Evolutionary conservation across 306 rosid species (phyloP).

Genomic region (Dicorynia guianensis): DNA sequence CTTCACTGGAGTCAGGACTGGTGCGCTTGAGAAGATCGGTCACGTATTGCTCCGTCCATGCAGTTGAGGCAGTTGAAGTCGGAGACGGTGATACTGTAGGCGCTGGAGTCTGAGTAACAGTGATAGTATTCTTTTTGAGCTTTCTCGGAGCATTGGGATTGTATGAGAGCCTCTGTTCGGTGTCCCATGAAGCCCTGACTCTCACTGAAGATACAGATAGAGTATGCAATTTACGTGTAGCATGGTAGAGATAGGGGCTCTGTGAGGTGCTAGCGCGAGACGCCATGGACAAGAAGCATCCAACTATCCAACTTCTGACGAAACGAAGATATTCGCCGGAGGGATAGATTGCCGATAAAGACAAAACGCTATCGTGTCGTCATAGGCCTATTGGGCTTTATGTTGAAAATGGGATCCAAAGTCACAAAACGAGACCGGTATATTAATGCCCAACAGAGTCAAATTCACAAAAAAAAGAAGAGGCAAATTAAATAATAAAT

Average conservation of each 20-base stretch:
- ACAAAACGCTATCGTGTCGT: no score
- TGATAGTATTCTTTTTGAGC: conserved; percentile 44
- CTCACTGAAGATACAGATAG: conserved; percentile 45
- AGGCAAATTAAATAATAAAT: no score
- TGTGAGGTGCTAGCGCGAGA: conserved; percentile 2
- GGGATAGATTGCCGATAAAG: neutral
- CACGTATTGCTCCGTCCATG: conserved; percentile 43
- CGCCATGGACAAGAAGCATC: conserved; percentile 10
- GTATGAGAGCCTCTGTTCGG: conserved; percentile 69
- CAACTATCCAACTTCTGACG: neutral
- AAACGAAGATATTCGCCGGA: neutral
- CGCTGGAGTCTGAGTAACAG: conserved; percentile 4
- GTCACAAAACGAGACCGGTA: no score
- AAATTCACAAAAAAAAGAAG: no score
- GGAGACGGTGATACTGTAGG: conserved; percentile 41
- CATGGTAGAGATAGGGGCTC: conserved; percentile 16
- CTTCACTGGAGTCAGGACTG: conserved; percentile 43
- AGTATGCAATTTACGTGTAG: conserved; percentile 41
- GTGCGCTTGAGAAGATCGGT: conserved; percentile 72
- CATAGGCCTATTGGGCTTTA: neutral
- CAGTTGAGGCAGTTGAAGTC: conserved; percentile 46
- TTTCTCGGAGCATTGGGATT: conserved; percentile 89
- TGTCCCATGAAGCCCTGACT: conserved; percentile 76
- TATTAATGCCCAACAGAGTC: no score
- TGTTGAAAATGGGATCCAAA: no score